phyloP scores from a whole-genome alignment of 2,329 filamentous ascomycete species.

The Hypoxylon sp. region DNA sequence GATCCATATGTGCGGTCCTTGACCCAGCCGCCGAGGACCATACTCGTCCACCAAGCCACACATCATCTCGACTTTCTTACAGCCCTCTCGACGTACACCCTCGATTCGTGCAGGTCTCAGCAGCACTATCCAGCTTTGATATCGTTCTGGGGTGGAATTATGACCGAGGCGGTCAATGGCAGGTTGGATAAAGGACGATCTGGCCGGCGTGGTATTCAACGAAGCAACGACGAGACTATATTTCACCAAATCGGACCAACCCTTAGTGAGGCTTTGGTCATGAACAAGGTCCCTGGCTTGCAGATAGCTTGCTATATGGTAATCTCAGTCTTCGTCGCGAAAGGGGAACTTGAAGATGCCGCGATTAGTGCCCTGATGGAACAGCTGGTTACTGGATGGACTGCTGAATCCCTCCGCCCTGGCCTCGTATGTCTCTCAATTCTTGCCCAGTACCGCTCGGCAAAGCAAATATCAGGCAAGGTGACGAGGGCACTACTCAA shows the following conservation, averaged over 20 bases:
- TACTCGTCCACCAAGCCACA: constrained; percentile 83
- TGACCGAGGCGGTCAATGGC: constrained; percentile 83
- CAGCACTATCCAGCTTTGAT: constrained; percentile 80
- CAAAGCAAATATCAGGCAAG: constrained; percentile 71
- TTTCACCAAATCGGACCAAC: constrained; percentile 71
- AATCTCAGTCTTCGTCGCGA: constrained; percentile 82
- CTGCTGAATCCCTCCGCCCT: constrained; percentile 72
- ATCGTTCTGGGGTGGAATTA: constrained; percentile 90
- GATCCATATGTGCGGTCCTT: constrained; percentile 83
- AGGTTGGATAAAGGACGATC: constrained; percentile 81
- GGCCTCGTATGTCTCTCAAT: constrained; percentile 83
- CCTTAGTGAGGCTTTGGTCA: constrained; percentile 78
- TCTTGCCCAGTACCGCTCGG: constrained; percentile 79
- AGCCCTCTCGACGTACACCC: constrained; percentile 78
- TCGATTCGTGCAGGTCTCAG: constrained; percentile 74
- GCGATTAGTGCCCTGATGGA: constrained; percentile 91
- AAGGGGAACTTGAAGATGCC: constrained; percentile 78
- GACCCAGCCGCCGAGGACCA: constrained; percentile 77
- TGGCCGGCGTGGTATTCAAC: constrained; percentile 77
- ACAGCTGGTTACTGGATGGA: constrained; percentile 81
- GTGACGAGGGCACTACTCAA: constrained; percentile 75
- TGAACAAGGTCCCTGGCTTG: constrained; percentile 78
- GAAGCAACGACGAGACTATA: constrained; percentile 82
- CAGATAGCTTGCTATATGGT: constrained; percentile 93
- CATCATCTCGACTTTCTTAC: constrained; percentile 80